A percentile compares a stretch with the other conserved stretches of the same genome.
phyloP scores from a whole-genome alignment of 2,329 filamentous ascomycete genomes.

The Diplodia corticola region DNA sequence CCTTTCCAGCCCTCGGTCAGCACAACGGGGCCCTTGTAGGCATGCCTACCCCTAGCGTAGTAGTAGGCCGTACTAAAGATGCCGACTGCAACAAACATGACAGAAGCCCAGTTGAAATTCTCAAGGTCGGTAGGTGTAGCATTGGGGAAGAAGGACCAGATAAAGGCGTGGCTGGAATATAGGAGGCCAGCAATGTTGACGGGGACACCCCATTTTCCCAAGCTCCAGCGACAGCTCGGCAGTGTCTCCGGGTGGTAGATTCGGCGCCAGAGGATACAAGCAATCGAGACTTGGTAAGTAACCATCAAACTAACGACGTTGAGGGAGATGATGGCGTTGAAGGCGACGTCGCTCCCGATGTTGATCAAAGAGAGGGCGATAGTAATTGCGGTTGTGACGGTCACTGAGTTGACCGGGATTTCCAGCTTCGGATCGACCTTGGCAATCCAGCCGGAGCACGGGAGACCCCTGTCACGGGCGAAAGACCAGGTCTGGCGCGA shows the following conservation, averaged over 20 bases:
- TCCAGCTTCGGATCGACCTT: slow-evolving; percentile 23
- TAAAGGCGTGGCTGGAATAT: slow-evolving; percentile 41
- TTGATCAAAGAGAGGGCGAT: slow-evolving; percentile 48
- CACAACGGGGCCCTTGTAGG: slow-evolving; percentile 38
- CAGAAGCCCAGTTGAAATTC: slow-evolving; percentile 40
- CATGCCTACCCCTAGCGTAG: slow-evolving; percentile 32
- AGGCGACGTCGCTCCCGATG: slow-evolving; percentile 45
- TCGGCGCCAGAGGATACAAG: slow-evolving; percentile 23
- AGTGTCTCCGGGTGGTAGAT: slow-evolving; percentile 18
- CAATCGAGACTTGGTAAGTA: slow-evolving; percentile 23
- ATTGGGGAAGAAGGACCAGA: slow-evolving; percentile 45
- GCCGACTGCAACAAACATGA: slow-evolving; percentile 37
- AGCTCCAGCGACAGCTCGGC: slow-evolving; percentile 22
- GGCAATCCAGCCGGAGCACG: slow-evolving; percentile 24
- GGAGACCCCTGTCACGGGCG: slow-evolving; percentile 26
- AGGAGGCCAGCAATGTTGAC: slow-evolving; percentile 34
- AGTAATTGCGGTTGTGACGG: slow-evolving; percentile 28
- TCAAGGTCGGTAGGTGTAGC: slow-evolving; percentile 26
- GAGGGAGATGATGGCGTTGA: slow-evolving; percentile 37
- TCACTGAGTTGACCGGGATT: slow-evolving; percentile 24
- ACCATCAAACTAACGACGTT: slow-evolving; percentile 20
- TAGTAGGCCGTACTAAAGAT: slow-evolving; percentile 35
- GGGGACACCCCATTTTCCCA: slow-evolving; percentile 22
- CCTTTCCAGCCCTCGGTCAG: slow-evolving; percentile 24
- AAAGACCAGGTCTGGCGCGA: slow-evolving; percentile 28